phyloP scores from a whole-genome alignment of 2,329 filamentous ascomycete genomes.

The Pseudocercospora crystallina region DNA sequence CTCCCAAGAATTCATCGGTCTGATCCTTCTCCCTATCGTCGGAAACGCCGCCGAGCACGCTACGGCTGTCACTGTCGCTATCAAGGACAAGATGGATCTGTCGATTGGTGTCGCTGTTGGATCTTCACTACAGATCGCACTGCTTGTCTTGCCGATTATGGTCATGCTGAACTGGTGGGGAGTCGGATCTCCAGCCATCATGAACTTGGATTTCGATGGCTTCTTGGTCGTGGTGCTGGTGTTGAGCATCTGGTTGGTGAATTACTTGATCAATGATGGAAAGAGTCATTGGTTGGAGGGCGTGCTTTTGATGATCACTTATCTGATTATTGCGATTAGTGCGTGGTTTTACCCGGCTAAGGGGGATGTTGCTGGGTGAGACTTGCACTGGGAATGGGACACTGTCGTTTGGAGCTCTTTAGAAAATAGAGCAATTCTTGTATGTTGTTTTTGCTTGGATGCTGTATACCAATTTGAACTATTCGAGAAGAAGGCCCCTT shows the following conservation, averaged over 20 bases:
- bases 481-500: too few relatives aligned
- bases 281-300: constrained; percentile 58
- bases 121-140: constrained; percentile 64
- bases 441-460: too few relatives aligned
- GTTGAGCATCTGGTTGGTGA: constrained; percentile 56
- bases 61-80: constrained; percentile 60
- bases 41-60: constrained; percentile 67
- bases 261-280: constrained; percentile 59
- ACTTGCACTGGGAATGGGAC: not conserved
- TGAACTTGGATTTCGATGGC: constrained; percentile 80
- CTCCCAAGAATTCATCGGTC: constrained; percentile 61
- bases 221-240: constrained; percentile 76
- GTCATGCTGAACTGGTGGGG: constrained; percentile 63
- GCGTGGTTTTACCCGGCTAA: constrained; percentile 51
- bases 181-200: constrained; percentile 47
- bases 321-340: constrained; percentile 62
- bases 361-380: constrained; percentile 21
- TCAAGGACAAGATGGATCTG: constrained; percentile 70
- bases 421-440: not conserved
- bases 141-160: constrained; percentile 61
- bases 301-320: constrained; percentile 50
- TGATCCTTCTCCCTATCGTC: constrained; percentile 65
- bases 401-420: not conserved
- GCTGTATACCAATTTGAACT: too few relatives aligned
- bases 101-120: constrained; percentile 66